Evolutionary conservation across 306 rosid genomes (phyloP), one percentile per base, ranked within the genome.

Genomic region (Sicyos baderoa): DNA sequence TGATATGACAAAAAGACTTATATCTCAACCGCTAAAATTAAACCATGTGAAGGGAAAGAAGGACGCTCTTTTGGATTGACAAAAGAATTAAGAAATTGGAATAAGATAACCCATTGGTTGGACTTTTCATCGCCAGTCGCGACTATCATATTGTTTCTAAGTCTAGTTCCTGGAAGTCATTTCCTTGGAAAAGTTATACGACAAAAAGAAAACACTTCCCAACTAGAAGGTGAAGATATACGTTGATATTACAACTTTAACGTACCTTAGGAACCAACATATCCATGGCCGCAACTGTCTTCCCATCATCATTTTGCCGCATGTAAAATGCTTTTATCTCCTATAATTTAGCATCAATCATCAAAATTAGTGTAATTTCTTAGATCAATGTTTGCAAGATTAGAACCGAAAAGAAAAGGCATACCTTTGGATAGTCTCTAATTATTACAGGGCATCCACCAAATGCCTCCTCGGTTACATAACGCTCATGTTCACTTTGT

Each of bases 271-370:
- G 98, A 74, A 93, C 96, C 87, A 93, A 70, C 91, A 93, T 72
- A 80, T 93, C 98, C 98, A 93, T 93, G 35, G 98, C 98, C 1
- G 98, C 98, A 55, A 93, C 96, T 72, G 98, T 93, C 79, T 76
- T 89, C 52, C 87, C 95, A 71, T 93, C 98, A 61, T 89, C 96
- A 84, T 93, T 93, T 78, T 82, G 91, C 75, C 98, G 87, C 98
- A 93, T 89, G 68, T 93, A 93, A 81, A 93, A 93, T 52, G 98
- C 98, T 79, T 93, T 93, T 16, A 93, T 89, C 76, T 89, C 96
- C 98, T 93, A 90, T 70, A 78, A 79, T 76, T 58, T 73, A 49
- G 65, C 76, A 68, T 44, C 5, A 25, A 80, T 80, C 45, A 73
- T 60, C 75, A 72, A 80, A 63, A 53, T 14, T 15, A 61, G 54